A percentile compares a stretch with the other conserved stretches of the same genome.
phyloP scores from a whole-genome alignment of 352 stramenopile genomes.

The Nothophytophthora sp. region DNA sequence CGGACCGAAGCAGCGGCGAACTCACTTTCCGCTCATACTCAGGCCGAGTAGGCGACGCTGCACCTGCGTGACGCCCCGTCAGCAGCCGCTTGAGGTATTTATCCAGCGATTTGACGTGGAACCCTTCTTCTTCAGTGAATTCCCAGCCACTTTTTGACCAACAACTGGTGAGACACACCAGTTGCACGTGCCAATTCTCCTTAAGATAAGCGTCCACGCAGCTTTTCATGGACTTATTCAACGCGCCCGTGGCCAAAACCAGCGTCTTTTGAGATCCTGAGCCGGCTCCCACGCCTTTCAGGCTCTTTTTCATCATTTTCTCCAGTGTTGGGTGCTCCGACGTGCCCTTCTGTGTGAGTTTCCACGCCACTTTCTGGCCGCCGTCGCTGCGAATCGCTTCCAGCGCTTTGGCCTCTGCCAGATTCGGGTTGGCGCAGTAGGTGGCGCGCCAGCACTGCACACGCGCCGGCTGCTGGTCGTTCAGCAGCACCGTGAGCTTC shows the following conservation, averaged over 20 bases:
- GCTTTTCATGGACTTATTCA: constrained; percentile 11
- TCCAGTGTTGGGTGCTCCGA: constrained; percentile 26
- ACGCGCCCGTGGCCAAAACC: constrained; percentile 12
- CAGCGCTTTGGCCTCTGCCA: constrained; percentile 10
- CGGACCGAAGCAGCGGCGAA: constrained; percentile 7
- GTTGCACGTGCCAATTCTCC: constrained; percentile 20
- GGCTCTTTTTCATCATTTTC: constrained; percentile 23
- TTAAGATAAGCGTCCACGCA: constrained; percentile 21
- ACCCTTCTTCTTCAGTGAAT: constrained; percentile 4
- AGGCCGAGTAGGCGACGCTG: neutral
- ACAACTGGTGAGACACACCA: constrained; percentile 15
- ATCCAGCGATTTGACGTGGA: constrained; percentile 10
- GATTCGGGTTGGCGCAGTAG: constrained; percentile 21
- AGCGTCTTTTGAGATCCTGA: constrained; percentile 12
- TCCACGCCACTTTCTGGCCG: constrained; percentile 7
- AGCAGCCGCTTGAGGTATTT: constrained; percentile 25
- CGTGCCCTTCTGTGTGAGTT: constrained; percentile 28
- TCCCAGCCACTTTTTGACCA: constrained; percentile 12
- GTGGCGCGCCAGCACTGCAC: constrained; percentile 25
- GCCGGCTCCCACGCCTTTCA: neutral
- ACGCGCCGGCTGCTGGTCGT: constrained; percentile 13
- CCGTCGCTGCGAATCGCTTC: constrained; percentile 12
- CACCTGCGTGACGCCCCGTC: neutral
- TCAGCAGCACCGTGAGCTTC: constrained; percentile 16
- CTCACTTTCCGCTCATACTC: constrained; percentile 15